Conservation (phyloP, 208 protist species). For the Acanthamoeba quina region DNA sequence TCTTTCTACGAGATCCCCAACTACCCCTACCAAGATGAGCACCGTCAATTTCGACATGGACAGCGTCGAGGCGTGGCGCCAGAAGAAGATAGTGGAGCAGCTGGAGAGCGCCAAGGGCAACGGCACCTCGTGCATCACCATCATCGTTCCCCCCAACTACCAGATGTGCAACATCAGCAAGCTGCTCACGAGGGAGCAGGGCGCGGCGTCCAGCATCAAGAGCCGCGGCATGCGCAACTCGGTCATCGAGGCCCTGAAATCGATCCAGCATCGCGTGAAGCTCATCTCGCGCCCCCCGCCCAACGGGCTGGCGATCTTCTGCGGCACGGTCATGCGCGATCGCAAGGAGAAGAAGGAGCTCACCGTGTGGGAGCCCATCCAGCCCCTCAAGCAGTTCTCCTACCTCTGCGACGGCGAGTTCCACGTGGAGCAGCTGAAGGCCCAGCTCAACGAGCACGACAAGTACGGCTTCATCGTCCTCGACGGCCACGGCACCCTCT, state of each 20-base stretch:
- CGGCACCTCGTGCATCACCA: conserved; percentile 56
- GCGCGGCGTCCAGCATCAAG: conserved; percentile 47
- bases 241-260: conserved; percentile 58
- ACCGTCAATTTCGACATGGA: conserved; percentile 44
- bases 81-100: conserved; percentile 61
- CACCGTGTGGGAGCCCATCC: conserved; percentile 60
- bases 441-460: conserved; percentile 57
- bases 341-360: conserved; percentile 62
- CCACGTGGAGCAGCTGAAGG: conserved; percentile 9
- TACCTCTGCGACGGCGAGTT: conserved; percentile 65
- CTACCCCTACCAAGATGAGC: not conserved
- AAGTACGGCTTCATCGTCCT: conserved; percentile 69
- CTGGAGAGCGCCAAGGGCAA: conserved; percentile 18
- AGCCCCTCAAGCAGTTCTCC: conserved; percentile 60
- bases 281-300: not conserved
- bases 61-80: conserved; percentile 2
- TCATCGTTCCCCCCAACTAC: conserved; percentile 64
- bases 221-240: conserved; percentile 39
- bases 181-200: conserved; percentile 37
- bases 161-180: conserved; percentile 45
- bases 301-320: conserved; percentile 68
- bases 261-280: conserved; percentile 70
- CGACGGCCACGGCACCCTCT: conserved; percentile 50
- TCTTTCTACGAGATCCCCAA: no score
- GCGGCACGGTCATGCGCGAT: conserved; percentile 3